These are phyloP conservation scores for Geotrichum restrictum DNA, from an alignment of 1,139 yeast species.

Conservation along the genomic window DNA sequence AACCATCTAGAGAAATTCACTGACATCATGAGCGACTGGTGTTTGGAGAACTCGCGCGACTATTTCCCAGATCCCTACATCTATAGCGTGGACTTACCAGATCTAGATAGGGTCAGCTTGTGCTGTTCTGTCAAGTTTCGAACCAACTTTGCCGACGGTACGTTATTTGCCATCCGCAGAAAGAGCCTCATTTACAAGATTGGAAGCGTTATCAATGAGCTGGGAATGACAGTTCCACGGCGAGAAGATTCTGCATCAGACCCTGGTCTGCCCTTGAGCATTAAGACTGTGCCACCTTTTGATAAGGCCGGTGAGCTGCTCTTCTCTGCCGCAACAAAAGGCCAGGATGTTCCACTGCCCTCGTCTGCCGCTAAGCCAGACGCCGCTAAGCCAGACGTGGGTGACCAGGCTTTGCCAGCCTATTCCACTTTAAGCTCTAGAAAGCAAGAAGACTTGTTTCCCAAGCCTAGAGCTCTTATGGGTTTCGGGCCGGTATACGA, in stretches of 20 bases:
- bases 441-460: not conserved
- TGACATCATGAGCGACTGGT: slow-evolving; percentile 34
- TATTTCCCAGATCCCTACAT: slow-evolving; percentile 37
- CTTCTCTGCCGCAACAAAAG: not conserved
- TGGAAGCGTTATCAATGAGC: slow-evolving; percentile 40
- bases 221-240: slow-evolving; percentile 23
- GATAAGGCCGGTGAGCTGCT: not conserved
- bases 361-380: not conserved
- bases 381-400: not conserved
- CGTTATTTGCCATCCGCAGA: slow-evolving; percentile 34
- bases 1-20: slow-evolving; percentile 38
- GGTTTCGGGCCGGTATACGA: slow-evolving; percentile 8
- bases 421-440: too few species aligned
- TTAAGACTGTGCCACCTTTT: not conserved
- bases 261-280: slow-evolving; percentile 35
- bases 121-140: slow-evolving; percentile 35
- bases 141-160: slow-evolving; percentile 38
- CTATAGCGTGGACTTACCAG: slow-evolving; percentile 37
- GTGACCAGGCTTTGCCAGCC: not conserved
- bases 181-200: slow-evolving; percentile 35
- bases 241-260: slow-evolving; percentile 37
- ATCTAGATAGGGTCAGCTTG: slow-evolving; percentile 37
- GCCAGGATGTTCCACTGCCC: not conserved
- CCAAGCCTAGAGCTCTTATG: slow-evolving; percentile 12
- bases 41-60: slow-evolving; percentile 39